Conservation (phyloP, 495 filamentous ascomycete species). For the Sordaria brevicollis region DNA sequence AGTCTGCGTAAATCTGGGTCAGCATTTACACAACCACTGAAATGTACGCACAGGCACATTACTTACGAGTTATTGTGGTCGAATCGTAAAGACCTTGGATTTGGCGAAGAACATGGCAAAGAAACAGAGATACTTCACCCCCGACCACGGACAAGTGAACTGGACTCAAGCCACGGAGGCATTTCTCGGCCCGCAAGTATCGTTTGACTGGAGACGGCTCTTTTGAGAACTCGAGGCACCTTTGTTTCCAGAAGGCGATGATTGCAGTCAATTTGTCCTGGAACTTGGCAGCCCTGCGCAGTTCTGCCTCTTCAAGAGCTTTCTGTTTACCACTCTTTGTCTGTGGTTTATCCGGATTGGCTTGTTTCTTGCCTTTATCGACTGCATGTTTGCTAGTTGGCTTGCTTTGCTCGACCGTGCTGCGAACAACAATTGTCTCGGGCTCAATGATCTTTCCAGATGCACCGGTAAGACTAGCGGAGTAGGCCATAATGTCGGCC, state of each 20-base stretch:
- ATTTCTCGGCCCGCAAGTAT: slow-evolving; percentile 36
- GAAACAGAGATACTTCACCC: slow-evolving; percentile 37
- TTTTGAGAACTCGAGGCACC: slow-evolving; percentile 16
- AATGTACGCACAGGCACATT: neutral
- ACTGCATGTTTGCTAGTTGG: slow-evolving; percentile 10
- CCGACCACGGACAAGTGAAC: slow-evolving; percentile 20
- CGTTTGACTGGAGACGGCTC: slow-evolving; percentile 22
- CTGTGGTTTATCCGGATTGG: slow-evolving; percentile 10
- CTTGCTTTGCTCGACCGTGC: slow-evolving; percentile 9
- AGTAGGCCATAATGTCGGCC: slow-evolving; percentile 55
- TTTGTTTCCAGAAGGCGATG: slow-evolving; percentile 12
- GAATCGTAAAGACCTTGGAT: slow-evolving; percentile 3
- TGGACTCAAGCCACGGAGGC: slow-evolving; percentile 21
- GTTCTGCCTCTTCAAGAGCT: slow-evolving; percentile 11
- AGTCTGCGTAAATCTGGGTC: neutral
- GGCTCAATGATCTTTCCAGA: slow-evolving; percentile 53
- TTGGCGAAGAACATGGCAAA: slow-evolving; percentile 31
- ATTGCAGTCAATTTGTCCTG: slow-evolving; percentile 2
- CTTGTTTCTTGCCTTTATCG: slow-evolving; percentile 15
- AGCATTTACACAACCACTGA: neutral
- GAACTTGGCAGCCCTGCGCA: slow-evolving; percentile 18
- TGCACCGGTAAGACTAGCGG: slow-evolving; percentile 57
- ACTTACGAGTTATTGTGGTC: neutral
- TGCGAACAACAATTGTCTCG: slow-evolving; percentile 42
- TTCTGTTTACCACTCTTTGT: slow-evolving; percentile 18